These are phyloP conservation scores for Eucalyptus melliodora DNA, from an alignment of 345 rosid species.

Conservation along the genomic window DNA sequence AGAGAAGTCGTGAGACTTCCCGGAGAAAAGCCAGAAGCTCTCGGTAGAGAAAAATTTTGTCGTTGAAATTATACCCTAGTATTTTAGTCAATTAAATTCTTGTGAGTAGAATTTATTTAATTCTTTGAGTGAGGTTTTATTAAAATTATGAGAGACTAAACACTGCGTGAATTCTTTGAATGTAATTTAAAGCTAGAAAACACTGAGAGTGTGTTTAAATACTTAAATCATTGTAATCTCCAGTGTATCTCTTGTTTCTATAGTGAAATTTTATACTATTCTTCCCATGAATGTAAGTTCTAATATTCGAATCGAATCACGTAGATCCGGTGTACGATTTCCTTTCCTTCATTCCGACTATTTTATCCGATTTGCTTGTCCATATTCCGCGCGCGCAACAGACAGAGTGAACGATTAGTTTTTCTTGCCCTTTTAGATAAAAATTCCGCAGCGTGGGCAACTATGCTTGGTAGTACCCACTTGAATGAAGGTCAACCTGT, in stretches of 20 bases:
- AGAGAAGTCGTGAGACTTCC: no score
- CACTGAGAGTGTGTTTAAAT: accelerated
- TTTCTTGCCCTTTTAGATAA: background rate
- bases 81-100: no score
- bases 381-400: accelerated
- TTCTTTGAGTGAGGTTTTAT: accelerated
- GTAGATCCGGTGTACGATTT: accelerated
- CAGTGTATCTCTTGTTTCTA: accelerated
- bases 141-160: accelerated
- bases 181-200: accelerated
- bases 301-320: accelerated
- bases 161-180: accelerated
- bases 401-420: background rate
- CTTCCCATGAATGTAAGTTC: accelerated
- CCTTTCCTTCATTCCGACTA: no score
- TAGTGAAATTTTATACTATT: accelerated
- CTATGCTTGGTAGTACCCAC: background rate
- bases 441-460: background rate
- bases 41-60: no score
- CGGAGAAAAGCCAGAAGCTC: no score
- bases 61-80: accelerated
- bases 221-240: accelerated
- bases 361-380: no score
- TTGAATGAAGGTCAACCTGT: background rate
- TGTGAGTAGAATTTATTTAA: no score